A percentile compares a stretch with the other conserved stretches of the same genome.
phyloP scores from a whole-genome alignment of 164 flowering plant species.

The Umbellularia californica region DNA sequence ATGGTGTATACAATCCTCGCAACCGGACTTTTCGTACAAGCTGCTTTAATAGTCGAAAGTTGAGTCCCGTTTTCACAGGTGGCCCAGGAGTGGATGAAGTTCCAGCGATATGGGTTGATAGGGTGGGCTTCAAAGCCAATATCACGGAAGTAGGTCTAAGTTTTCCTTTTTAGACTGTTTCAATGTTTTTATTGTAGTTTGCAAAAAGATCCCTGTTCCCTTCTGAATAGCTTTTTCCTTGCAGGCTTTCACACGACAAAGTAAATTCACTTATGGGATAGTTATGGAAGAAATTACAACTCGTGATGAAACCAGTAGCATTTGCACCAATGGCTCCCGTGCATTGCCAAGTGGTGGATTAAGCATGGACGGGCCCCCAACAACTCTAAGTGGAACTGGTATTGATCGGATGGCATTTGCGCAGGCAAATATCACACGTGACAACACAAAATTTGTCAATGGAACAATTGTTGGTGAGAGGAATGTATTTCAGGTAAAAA shows the following conservation, averaged over 20 bases:
- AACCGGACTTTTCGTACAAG: conserved; percentile 80
- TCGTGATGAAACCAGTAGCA: conserved; percentile 91
- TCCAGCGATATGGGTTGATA: conserved; percentile 98
- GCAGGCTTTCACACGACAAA: conserved; percentile 91
- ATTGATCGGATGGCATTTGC: conserved; percentile 84
- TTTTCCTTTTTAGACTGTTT: background rate
- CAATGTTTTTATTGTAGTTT: background rate
- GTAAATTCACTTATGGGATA: conserved; percentile 93
- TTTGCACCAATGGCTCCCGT: conserved; percentile 79
- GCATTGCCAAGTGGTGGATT: conserved; percentile 87
- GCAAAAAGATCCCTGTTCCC: background rate
- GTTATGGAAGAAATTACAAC: conserved; percentile 99
- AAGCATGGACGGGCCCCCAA: conserved; percentile 97
- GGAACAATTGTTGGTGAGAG: conserved; percentile 95
- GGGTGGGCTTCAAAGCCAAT: conserved; percentile 87
- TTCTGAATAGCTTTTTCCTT: conserved; percentile 4
- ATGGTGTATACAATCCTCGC: conserved; percentile 76
- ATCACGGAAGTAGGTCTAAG: conserved; percentile 72
- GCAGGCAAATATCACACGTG: conserved; percentile 95
- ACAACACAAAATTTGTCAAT: conserved; percentile 88
- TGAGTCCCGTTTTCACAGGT: conserved; percentile 98
- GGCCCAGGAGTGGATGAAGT: conserved; percentile 99
- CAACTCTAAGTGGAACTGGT: conserved; percentile 97
- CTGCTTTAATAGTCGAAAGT: conserved; percentile 89
- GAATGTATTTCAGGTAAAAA: conserved; percentile 85